A percentile compares a stretch with the other conserved stretches of the same genome.
These are phyloP conservation scores for Fusarium pseudocircinatum DNA, from an alignment of 2,329 filamentous ascomycete species.

Conservation along the genomic window DNA sequence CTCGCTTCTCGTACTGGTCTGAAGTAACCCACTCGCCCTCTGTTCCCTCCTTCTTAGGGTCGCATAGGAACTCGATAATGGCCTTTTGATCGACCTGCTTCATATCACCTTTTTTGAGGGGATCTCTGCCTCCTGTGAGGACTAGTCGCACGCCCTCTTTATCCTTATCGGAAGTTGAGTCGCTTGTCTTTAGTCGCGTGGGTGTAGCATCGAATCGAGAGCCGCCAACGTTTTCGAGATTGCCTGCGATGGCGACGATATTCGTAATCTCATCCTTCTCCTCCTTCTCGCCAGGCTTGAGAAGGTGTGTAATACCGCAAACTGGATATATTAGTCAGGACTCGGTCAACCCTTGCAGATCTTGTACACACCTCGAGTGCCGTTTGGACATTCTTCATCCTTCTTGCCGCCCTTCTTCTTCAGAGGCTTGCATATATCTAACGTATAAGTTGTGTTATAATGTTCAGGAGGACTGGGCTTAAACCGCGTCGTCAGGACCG, in stretches of 20 bases:
- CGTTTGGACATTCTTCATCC: slow-evolving; percentile 71
- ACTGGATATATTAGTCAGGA: slow-evolving; percentile 58
- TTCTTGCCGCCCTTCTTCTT: slow-evolving; percentile 67
- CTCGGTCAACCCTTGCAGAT: not conserved
- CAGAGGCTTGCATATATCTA: slow-evolving; percentile 79
- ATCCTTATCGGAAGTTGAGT: slow-evolving; percentile 70
- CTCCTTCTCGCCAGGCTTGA: slow-evolving; percentile 54
- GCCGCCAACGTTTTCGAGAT: slow-evolving; percentile 68
- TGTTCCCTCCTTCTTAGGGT: slow-evolving; percentile 74
- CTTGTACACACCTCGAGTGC: slow-evolving; percentile 69
- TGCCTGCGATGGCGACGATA: slow-evolving; percentile 79
- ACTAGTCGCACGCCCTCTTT: slow-evolving; percentile 78
- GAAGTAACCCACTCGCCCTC: slow-evolving; percentile 73
- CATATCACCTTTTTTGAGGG: slow-evolving; percentile 42
- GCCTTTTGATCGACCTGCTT: slow-evolving; percentile 73
- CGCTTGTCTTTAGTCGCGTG: slow-evolving; percentile 71
- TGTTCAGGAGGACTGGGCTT: slow-evolving; percentile 61
- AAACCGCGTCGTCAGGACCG: slow-evolving; percentile 68
- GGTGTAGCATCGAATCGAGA: slow-evolving; percentile 71
- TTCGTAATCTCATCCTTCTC: slow-evolving; percentile 44
- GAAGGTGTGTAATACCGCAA: slow-evolving; percentile 75
- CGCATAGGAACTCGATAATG: slow-evolving; percentile 87
- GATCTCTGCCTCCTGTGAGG: slow-evolving; percentile 68
- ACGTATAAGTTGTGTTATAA: slow-evolving; percentile 80
- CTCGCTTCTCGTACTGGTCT: slow-evolving; percentile 61